Conservation (phyloP, 1,139 yeast genomes). For the Saccharomycopsis hybrid region DNA sequence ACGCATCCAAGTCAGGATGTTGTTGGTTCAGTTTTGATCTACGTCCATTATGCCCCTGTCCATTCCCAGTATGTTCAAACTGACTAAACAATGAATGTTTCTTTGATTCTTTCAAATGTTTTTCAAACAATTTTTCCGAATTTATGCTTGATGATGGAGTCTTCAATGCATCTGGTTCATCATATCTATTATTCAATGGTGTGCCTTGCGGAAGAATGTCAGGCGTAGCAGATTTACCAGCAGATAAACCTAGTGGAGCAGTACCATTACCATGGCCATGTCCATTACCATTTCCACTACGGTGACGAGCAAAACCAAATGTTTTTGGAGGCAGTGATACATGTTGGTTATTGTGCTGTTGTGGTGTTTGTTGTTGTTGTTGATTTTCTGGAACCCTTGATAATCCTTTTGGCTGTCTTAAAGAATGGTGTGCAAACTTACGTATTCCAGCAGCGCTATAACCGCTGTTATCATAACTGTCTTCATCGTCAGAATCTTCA, state of each 20-base stretch:
- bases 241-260: neutral
- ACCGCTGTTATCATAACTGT: slow-evolving; percentile 1
- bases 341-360: too few species aligned
- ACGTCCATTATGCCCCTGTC: neutral
- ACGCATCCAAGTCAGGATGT: neutral
- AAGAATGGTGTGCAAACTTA: neutral
- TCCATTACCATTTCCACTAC: neutral
- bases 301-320: slow-evolving; percentile 5
- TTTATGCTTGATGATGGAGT: slow-evolving; percentile 20
- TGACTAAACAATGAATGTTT: slow-evolving; percentile 2
- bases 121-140: slow-evolving; percentile 20
- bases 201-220: neutral
- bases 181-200: neutral
- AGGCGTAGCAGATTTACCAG: neutral
- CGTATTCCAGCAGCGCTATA: neutral
- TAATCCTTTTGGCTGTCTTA: neutral
- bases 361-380: neutral
- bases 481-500: slow-evolving; percentile 21
- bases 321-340: neutral
- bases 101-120: slow-evolving; percentile 20
- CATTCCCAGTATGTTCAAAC: neutral
- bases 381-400: neutral
- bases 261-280: neutral
- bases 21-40: neutral
- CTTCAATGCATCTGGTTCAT: slow-evolving; percentile 17